Evolutionary conservation across 768 basidiomycete genomes (phyloP), one percentile per base, ranked within the genome.

Genomic region (Suillus alpinus): DNA sequence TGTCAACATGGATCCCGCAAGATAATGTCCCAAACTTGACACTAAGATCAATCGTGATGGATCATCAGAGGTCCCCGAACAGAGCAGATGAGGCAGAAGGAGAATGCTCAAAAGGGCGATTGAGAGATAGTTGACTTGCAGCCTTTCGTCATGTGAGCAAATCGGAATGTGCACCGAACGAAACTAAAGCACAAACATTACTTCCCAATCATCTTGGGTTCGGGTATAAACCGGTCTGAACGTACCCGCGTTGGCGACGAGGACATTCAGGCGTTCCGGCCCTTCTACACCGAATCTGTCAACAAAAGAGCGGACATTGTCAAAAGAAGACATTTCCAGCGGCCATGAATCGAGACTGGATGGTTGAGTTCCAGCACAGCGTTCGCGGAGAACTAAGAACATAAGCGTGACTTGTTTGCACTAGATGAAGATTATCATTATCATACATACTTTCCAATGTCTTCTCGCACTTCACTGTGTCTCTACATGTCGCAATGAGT

Each of bases 121-220:
- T 29, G 74, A 70, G 16, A 78, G 66, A 51, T 71, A 71, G 50
- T 77, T 75, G 16, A 75, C 71, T 61, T 78, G 75, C 0, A 78
- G 39, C 49, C 76, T 77, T 34, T 36, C 8, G 13, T 29, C 44
- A 57, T 36, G n/a, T 46, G 20, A 63, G 43, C 29, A n/a, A 7
- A 20, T 57, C 8, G 23, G 20, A 18, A 26, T n/a, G 32, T 41
- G 9, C 8, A 16, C 26, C 23, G 4, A 13, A 14, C 14, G 9
- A 3, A 12, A 34, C 7, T n/a, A 26, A 47, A n/a, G 39, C 16
- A 67, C 70, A 31, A 59, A 83, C 83, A 65, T 71, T 34, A 67
- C 31, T 63, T 85, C 83, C 80, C 79, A 84, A 8, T 79, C 82
- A 61, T 85, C 83, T 1, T 62, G 43, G 0, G 79, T 79, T n/a